These are phyloP conservation scores for Boletus speciosus DNA, from an alignment of 768 basidiomycete genomes.

Conservation along the genomic window DNA sequence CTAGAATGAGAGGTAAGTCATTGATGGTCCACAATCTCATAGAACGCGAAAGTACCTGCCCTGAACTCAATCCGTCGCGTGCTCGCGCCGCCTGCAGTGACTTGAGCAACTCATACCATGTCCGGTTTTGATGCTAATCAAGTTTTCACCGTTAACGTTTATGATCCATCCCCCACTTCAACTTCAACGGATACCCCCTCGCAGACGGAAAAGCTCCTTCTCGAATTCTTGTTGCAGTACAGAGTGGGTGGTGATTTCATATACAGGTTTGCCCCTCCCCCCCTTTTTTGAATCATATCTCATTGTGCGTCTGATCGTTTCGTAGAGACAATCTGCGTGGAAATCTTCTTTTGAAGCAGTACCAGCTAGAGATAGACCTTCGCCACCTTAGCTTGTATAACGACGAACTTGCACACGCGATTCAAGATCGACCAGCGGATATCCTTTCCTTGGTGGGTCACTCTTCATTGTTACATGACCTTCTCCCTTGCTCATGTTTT, in stretches of 20 bases:
- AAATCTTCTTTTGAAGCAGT: constrained; percentile 85
- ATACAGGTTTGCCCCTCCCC: constrained; percentile 60
- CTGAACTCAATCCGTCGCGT: constrained; percentile 23
- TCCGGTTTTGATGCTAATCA: constrained; percentile 85
- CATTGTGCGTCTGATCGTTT: not conserved
- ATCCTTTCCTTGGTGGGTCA: constrained; percentile 75
- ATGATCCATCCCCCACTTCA: constrained; percentile 51
- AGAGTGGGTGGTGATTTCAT: constrained; percentile 88
- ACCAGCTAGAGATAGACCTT: constrained; percentile 83
- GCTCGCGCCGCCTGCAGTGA: not conserved
- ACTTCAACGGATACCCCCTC: constrained; percentile 69
- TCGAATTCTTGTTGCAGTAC: constrained; percentile 85
- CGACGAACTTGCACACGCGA: constrained; percentile 87
- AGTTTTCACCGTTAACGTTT: constrained; percentile 78
- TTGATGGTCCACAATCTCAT: not conserved
- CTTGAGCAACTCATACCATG: constrained; percentile 42
- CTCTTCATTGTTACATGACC: not conserved
- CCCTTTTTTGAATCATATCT: not conserved
- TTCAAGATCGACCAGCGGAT: constrained; percentile 88
- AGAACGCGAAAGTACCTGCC: constrained; percentile 31
- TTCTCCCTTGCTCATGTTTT: not conserved
- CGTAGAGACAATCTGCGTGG: constrained; percentile 80
- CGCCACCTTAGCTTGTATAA: constrained; percentile 78
- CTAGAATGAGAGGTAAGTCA: not conserved
- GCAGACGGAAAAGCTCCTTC: constrained; percentile 73